A percentile compares a stretch with the other conserved stretches of the same genome.
phyloP scores from a whole-genome alignment of 768 basidiomycete species.

The Kockovaella imperatae region DNA sequence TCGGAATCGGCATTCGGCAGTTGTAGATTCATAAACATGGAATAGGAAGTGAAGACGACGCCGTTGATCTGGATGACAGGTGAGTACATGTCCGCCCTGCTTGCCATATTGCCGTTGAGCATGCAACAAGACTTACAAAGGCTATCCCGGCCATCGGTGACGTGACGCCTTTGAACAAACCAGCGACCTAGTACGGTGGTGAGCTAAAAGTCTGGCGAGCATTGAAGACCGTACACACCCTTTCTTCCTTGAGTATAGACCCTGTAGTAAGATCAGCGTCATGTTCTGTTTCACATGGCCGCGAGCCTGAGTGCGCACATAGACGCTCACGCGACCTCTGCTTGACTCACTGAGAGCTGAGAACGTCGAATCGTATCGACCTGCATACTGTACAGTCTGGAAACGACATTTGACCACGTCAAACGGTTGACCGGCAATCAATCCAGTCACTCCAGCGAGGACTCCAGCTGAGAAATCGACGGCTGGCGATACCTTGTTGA shows the following conservation, averaged over 20 bases:
- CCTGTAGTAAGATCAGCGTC: conserved; percentile 11
- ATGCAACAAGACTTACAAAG: conserved; percentile 26
- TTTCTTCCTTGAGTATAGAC: conserved; percentile 39
- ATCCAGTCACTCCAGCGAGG: conserved; percentile 58
- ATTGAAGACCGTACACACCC: conserved; percentile 10
- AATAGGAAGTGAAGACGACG: conserved; percentile 75
- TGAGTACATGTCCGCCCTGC: neutral
- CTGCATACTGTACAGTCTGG: conserved; percentile 38
- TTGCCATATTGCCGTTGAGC: neutral
- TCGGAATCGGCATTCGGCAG: conserved; percentile 41
- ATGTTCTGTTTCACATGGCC: neutral
- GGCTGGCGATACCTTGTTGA: conserved; percentile 47
- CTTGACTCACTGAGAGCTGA: conserved; percentile 33
- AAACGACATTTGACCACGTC: conserved; percentile 54
- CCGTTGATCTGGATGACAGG: conserved; percentile 54
- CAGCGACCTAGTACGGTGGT: conserved; percentile 18
- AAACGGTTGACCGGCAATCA: conserved; percentile 68
- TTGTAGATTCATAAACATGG: conserved; percentile 65
- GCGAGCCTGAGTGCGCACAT: neutral
- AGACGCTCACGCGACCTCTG: neutral
- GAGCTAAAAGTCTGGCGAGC: neutral
- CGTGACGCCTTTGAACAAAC: conserved; percentile 46
- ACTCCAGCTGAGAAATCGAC: conserved; percentile 76
- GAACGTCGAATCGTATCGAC: conserved; percentile 37
- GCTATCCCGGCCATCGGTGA: conserved; percentile 58